phyloP scores from a whole-genome alignment of 192 early-diverging fungal species.

The Podila verticillata region DNA sequence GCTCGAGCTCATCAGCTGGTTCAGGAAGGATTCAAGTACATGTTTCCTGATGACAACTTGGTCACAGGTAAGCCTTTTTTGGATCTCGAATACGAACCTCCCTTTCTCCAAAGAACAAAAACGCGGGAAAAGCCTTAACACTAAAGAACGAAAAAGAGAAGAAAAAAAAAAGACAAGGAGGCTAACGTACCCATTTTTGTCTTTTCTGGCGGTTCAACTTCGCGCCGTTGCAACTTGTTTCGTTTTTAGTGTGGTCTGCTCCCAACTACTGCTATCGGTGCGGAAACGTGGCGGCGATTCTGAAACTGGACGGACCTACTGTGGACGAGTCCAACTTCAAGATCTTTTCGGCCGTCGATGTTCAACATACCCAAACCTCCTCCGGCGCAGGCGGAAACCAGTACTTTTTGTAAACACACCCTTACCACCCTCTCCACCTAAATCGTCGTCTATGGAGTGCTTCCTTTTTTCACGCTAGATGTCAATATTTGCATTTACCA shows the following conservation, averaged over 20 bases:
- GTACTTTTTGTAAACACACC: conserved; percentile 52
- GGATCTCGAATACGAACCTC: neutral
- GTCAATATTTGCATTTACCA: no score
- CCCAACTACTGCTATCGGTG: conserved; percentile 99
- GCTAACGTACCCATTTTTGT: conserved; percentile 29
- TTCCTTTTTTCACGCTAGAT: no score
- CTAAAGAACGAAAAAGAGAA: neutral
- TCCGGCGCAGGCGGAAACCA: conserved; percentile 53
- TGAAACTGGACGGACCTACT: conserved; percentile 80
- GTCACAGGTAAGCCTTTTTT: conserved; percentile 68
- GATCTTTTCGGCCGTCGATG: conserved; percentile 96
- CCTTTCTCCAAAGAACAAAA: conserved; percentile 37
- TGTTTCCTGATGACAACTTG: conserved; percentile 92
- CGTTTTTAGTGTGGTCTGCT: conserved; percentile 82
- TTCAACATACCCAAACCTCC: conserved; percentile 73
- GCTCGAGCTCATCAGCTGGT: conserved; percentile 97
- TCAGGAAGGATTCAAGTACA: conserved; percentile 98
- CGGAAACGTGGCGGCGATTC: conserved; percentile 95
- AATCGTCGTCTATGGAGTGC: no score
- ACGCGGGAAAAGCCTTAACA: conserved; percentile 53
- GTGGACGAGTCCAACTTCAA: conserved; percentile 90
- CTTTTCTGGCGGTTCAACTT: neutral
- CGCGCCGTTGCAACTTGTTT: neutral
- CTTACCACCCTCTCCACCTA: neutral
- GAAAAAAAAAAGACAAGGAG: neutral